A percentile compares a stretch with the other conserved stretches of the same genome.
phyloP scores from a whole-genome alignment of 2,329 filamentous ascomycete genomes.

The Neopestalotiopsis sp. region DNA sequence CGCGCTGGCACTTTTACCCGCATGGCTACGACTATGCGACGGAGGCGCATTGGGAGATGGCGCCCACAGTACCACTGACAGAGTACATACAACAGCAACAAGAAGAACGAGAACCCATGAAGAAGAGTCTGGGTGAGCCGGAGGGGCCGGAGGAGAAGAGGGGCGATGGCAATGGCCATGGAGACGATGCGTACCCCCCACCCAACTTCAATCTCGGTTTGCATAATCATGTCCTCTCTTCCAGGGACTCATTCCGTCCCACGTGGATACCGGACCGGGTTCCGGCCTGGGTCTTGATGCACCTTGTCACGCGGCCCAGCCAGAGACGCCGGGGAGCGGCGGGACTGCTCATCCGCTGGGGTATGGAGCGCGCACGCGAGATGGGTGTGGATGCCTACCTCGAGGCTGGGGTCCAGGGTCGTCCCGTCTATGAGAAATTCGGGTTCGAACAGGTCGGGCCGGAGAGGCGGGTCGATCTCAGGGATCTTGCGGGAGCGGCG shows the following conservation, averaged over 20 bases:
- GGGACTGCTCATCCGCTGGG: constrained; percentile 19
- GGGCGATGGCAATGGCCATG: too few relatives aligned
- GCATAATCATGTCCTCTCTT: constrained; percentile 24
- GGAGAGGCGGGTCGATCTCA: constrained; percentile 4
- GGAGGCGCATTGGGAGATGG: constrained; percentile 24
- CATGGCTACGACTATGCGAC: constrained; percentile 21
- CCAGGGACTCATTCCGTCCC: constrained; percentile 22
- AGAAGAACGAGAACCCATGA: background rate
- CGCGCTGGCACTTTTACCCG: constrained; percentile 27
- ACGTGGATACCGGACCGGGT: constrained; percentile 20
- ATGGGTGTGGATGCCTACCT: constrained; percentile 16
- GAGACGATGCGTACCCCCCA: constrained; percentile 13
- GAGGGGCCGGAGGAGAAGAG: too few relatives aligned
- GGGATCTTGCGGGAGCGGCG: background rate
- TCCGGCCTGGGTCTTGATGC: constrained; percentile 28
- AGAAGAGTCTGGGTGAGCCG: too few relatives aligned
- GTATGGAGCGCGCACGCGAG: constrained; percentile 7
- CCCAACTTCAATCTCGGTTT: constrained; percentile 24
- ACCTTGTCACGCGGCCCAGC: constrained; percentile 24
- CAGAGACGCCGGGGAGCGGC: constrained; percentile 18
- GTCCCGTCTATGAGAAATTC: constrained; percentile 20
- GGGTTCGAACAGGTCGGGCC: constrained; percentile 22
- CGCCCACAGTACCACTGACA: background rate
- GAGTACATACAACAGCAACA: too few relatives aligned
- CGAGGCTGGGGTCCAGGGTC: constrained; percentile 16